A percentile compares a stretch with the other conserved stretches of the same genome.
Evolutionary conservation across 2,329 filamentous ascomycete species (phyloP).

Genomic region (Helminthosporium solani): DNA sequence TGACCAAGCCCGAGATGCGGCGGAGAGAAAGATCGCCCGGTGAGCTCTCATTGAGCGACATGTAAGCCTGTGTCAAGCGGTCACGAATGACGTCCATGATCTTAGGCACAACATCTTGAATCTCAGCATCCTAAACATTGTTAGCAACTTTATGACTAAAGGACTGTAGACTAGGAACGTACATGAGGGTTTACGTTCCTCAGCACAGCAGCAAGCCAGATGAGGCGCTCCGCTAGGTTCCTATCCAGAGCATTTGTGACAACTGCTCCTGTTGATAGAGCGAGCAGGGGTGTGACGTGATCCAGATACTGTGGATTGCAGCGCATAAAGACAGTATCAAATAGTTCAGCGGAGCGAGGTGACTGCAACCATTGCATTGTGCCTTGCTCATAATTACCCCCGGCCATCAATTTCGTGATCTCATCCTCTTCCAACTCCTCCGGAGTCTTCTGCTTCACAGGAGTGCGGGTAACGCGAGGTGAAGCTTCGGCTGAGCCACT

Average conservation of each 20-base stretch:
- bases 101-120: conserved; percentile 57
- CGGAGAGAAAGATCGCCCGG: conserved; percentile 55
- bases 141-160: conserved; percentile 14
- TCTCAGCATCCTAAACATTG: conserved; percentile 51
- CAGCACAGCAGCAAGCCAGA: conserved; percentile 60
- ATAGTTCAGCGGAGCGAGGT: conserved; percentile 58
- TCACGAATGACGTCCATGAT: conserved; percentile 62
- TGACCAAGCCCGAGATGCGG: conserved; percentile 50
- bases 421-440: conserved; percentile 60
- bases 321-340: conserved; percentile 61
- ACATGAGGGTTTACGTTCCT: conserved; percentile 56
- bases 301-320: conserved; percentile 58
- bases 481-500: conserved; percentile 12
- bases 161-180: conserved; percentile 26
- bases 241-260: conserved; percentile 58
- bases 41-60: conserved; percentile 55
- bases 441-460: conserved; percentile 48
- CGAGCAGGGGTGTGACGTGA: conserved; percentile 57
- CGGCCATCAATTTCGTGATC: conserved; percentile 64
- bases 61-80: conserved; percentile 59
- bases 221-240: conserved; percentile 55
- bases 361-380: conserved; percentile 64
- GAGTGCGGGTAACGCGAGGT: conserved; percentile 39
- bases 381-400: conserved; percentile 52
- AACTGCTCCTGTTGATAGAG: conserved; percentile 63